Evolutionary conservation across 2,329 filamentous ascomycete genomes (phyloP).

Genomic region (Boeremia lycopersici): DNA sequence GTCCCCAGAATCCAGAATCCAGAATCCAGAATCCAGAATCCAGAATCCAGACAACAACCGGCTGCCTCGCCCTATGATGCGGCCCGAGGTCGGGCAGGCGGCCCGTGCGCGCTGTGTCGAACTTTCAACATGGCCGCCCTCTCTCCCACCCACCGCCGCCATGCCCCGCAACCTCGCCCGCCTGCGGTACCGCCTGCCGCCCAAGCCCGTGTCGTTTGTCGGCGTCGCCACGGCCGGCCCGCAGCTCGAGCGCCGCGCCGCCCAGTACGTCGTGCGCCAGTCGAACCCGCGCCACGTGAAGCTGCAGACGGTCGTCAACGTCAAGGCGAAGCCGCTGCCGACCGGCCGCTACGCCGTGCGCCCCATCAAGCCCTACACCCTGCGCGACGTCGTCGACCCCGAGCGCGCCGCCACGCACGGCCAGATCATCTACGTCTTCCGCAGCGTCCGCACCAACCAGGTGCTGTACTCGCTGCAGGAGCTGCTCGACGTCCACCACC

Average conservation of each 20-base stretch:
- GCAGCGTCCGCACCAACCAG: conserved; percentile 66
- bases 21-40: too few relatives aligned
- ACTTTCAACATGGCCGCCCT: not conserved
- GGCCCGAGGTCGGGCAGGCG: too few relatives aligned
- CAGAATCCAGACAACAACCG: too few relatives aligned
- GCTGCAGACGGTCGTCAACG: conserved; percentile 33
- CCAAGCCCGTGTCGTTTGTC: conserved; percentile 24
- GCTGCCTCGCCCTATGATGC: too few relatives aligned
- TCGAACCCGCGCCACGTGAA: conserved; percentile 33
- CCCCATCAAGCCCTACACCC: conserved; percentile 38
- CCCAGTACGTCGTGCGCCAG: conserved; percentile 31
- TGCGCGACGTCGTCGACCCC: conserved; percentile 49
- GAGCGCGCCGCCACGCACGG: conserved; percentile 51
- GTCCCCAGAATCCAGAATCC: too few relatives aligned
- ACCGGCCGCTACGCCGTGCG: conserved; percentile 21
- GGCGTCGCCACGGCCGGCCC: conserved; percentile 10
- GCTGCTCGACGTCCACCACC: conserved; percentile 61
- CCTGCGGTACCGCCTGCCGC: conserved; percentile 32
- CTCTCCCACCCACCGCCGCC: conserved; percentile 16
- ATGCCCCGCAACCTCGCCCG: conserved; percentile 41
- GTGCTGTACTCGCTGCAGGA: conserved; percentile 67
- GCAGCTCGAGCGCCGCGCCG: conserved; percentile 21
- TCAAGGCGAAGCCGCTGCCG: conserved; percentile 28
- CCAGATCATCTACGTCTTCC: conserved; percentile 67
- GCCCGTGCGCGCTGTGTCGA: not conserved